These are phyloP conservation scores for Cladorrhinum samala DNA, from an alignment of 495 filamentous ascomycete genomes.

Conservation along the genomic window DNA sequence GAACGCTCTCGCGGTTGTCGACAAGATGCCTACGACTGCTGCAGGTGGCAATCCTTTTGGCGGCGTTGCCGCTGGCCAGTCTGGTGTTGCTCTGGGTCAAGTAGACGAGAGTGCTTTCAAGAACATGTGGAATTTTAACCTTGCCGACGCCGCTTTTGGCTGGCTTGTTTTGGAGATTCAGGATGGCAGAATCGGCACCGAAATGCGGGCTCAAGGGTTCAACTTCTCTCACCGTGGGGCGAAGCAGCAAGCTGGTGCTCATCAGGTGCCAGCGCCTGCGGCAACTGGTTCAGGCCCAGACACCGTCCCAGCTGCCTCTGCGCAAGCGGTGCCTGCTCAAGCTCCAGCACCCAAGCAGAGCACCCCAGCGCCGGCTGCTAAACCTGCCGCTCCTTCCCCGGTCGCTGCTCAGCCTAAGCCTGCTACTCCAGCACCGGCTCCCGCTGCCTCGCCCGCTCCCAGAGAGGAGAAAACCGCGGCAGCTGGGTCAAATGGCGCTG, in stretches of 20 bases:
- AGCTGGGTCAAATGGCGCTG: conserved; percentile 43
- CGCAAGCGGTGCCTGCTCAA: conserved; percentile 26
- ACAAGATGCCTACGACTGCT: conserved; percentile 91
- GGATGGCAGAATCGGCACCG: conserved; percentile 88
- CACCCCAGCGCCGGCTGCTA: conserved; percentile 28
- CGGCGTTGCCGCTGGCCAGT: conserved; percentile 64
- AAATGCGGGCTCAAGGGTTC: conserved; percentile 98
- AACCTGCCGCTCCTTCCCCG: conserved; percentile 32
- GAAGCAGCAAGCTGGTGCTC: conserved; percentile 43
- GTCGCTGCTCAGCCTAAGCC: conserved; percentile 47
- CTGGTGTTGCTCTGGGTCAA: conserved; percentile 62
- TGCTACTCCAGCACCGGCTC: conserved; percentile 40
- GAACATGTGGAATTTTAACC: conserved; percentile 99
- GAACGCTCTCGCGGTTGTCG: conserved; percentile 83
- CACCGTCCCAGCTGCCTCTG: conserved; percentile 28
- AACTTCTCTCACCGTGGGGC: conserved; percentile 91
- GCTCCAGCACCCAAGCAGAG: conserved; percentile 24
- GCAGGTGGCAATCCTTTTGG: conserved; percentile 97
- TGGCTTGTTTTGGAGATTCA: conserved; percentile 94
- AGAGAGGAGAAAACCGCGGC: conserved; percentile 44
- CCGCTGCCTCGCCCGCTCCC: conserved; percentile 32
- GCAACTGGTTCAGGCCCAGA: conserved; percentile 28
- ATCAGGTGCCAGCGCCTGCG: conserved; percentile 26
- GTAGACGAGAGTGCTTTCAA: conserved; percentile 99
- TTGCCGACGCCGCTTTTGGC: conserved; percentile 95